Evolutionary conservation across 805 yeast species (phyloP), one percentile per base, ranked within the genome.

Genomic region (Metschnikowia lunata): DNA sequence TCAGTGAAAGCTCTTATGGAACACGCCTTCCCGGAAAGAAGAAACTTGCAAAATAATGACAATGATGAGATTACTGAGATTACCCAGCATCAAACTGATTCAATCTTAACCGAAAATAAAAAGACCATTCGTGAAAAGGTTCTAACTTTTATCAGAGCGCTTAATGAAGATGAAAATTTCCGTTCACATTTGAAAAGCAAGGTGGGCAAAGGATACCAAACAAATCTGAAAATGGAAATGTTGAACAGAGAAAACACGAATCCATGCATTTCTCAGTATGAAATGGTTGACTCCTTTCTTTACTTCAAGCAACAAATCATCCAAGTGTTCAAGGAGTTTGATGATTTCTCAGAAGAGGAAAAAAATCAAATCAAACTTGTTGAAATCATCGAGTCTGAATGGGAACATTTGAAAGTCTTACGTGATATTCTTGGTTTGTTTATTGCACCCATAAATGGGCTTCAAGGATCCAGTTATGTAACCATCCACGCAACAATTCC

Each of bases 1-100:
- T 1, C 43, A 23, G 43, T 40, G 8, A 34, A 30, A 34, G 43
- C 43, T 30, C 39, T 40, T 30, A 40, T 40, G 43, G 26, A 38
- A 18, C 23, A 40, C 26, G 43, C 43, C n/a, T 40, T 40, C 14
- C 43, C 43, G 10, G 29, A 30, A 18, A 26, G 3, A 23, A 34
- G 8, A n/a, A 34, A 8, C 28, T n/a, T n/a, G n/a, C n/a, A n/a
- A n/a, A n/a, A 18, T 29, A 11, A 18, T 8, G 43, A 29, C 34
- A 36, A 38, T 10, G 11, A 32, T n/a, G 30, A 30, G 10, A 12
- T 31, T 27, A 30, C 11, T 27, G 42, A 39, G 34, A 29, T 18
- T 18, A 18, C 23, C 23, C 4, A 18, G 23, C 4, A 18, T 18
- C 23, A 18, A 18, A 18, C 23, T 18, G 23, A 30, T 23, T 33